Base-by-base conservation (phyloP, 805 yeast species). In the Blastobotrys attinorum region DNA sequence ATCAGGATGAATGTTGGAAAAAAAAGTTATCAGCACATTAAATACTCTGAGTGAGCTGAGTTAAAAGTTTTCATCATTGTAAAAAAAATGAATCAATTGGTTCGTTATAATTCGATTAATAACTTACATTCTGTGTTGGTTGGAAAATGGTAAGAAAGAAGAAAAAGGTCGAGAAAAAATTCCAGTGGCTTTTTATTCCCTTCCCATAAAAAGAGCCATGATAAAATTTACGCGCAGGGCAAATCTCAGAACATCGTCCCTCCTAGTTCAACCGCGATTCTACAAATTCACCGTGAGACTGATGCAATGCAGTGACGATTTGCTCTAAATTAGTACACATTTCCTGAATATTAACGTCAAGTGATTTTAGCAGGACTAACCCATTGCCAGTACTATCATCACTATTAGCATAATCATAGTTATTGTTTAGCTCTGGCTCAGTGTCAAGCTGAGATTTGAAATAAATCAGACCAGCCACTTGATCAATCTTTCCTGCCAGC, bases 401-500 rank as follows among this genome's bases (percentile, higher is more conserved):
- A 39, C 13, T 22, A n/a, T n/a, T n/a, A 2, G 38, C 31, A 33
- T 40, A 46, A 25, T 42, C 44, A 15, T 31, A 32, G 34, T 37
- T 32, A 29, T 39, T 38, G 22, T 20, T 35, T 8, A 10, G 16
- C 21, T 16, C 23, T 10, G 17, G 33, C 13, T 31, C 38, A n/a
- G 34, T 22, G 22, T 37, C 39, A 13, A 35, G 23, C 7, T 27
- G 17, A 4, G 39, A 29, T 21, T 40, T 45, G 43, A 55, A 54
- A 22, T 40, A 40, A n/a, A 57, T 54, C 17, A 49, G 36, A 4
- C 54, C 51, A 13, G 50, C 55, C 16, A 54, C 50, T 45, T 62
- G 64, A 42, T 60, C 65, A 25, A 60, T 59, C 10, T 46, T 47
- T 4, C 61, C 65, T 4, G 47, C 45, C 22, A 60, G 45, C 13